These are phyloP conservation scores for Yarrowia sp. DNA, from an alignment of 805 yeast genomes.

Conservation along the genomic window DNA sequence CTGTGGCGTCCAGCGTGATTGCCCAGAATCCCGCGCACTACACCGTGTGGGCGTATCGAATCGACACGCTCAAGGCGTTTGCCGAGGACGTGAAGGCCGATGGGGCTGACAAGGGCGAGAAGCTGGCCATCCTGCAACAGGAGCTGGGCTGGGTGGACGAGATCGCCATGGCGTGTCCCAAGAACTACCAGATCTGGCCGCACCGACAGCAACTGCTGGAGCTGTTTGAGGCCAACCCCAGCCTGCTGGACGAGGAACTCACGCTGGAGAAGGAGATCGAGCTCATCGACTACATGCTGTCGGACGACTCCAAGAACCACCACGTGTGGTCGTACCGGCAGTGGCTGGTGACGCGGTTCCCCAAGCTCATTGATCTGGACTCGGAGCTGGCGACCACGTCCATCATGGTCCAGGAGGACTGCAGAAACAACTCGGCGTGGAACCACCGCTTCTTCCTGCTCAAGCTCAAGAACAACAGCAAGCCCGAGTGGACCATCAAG, in stretches of 20 bases:
- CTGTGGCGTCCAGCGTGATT: conserved; percentile 62
- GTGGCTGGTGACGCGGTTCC: conserved; percentile 60
- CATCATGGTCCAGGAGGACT: conserved; percentile 54
- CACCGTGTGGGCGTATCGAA: conserved; percentile 67
- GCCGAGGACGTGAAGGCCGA: conserved; percentile 37
- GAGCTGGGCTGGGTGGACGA: conserved; percentile 81
- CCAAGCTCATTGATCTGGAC: conserved; percentile 25
- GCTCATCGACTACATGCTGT: conserved; percentile 63
- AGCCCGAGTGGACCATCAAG: conserved; percentile 5
- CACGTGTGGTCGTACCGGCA: conserved; percentile 94
- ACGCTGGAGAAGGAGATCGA: conserved; percentile 55
- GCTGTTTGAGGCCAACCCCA: conserved; percentile 28
- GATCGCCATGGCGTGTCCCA: conserved; percentile 71
- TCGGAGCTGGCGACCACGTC: conserved; percentile 55
- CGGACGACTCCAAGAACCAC: conserved; percentile 82
- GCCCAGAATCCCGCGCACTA: conserved; percentile 82
- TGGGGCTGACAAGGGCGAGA: conserved; percentile 28
- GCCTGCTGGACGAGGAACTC: conserved; percentile 33
- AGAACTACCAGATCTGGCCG: conserved; percentile 97
- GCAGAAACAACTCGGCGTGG: conserved; percentile 93
- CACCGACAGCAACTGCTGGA: conserved; percentile 63
- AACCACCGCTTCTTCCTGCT: conserved; percentile 69
- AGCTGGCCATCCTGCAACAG: conserved; percentile 28
- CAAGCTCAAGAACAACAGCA: conserved; percentile 28
- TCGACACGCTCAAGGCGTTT: conserved; percentile 35